Evolutionary conservation across 2,329 filamentous ascomycete genomes (phyloP).

Genomic region (Aspergillus intermedius): DNA sequence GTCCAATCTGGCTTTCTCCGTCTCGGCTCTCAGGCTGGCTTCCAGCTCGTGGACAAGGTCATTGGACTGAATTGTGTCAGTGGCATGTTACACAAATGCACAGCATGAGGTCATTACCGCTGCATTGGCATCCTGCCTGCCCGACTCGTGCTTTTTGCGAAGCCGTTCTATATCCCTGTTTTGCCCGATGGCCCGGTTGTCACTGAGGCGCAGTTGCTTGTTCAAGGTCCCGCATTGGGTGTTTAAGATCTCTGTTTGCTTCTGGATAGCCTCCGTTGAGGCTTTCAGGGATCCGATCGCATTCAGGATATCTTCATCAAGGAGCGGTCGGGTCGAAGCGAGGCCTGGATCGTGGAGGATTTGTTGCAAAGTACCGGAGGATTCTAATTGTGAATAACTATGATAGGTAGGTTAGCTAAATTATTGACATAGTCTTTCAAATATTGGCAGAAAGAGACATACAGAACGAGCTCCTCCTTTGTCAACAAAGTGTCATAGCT

Average conservation of each 20-base stretch:
- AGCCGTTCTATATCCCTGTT: slow-evolving; percentile 23
- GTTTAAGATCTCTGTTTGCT: slow-evolving; percentile 27
- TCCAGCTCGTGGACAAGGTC: slow-evolving; percentile 31
- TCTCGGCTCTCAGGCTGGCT: slow-evolving; percentile 21
- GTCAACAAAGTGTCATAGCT: slow-evolving; percentile 31
- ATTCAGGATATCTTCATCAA: slow-evolving; percentile 32
- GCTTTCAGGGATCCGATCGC: slow-evolving; percentile 30
- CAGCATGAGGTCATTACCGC: slow-evolving; percentile 21
- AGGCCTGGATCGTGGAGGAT: slow-evolving; percentile 23
- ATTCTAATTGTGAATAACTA: slow-evolving; percentile 31
- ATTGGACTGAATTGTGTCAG: slow-evolving; percentile 24
- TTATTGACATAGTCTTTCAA: neutral
- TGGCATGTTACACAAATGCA: neutral
- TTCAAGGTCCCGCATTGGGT: slow-evolving; percentile 26
- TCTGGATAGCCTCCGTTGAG: slow-evolving; percentile 30
- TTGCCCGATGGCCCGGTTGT: slow-evolving; percentile 17
- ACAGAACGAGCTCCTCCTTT: slow-evolving; percentile 34
- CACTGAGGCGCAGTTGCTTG: slow-evolving; percentile 17
- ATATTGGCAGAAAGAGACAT: slow-evolving; percentile 5
- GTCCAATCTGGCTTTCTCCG: slow-evolving; percentile 25
- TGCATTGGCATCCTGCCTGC: slow-evolving; percentile 26
- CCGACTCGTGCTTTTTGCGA: slow-evolving; percentile 29
- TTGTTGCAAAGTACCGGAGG: slow-evolving; percentile 21
- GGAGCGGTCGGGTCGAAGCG: slow-evolving; percentile 29
- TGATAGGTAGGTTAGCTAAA: neutral